Evolutionary conservation across 306 rosid genomes (phyloP).

Genomic region (Cucurbita argyrosperma): DNA sequence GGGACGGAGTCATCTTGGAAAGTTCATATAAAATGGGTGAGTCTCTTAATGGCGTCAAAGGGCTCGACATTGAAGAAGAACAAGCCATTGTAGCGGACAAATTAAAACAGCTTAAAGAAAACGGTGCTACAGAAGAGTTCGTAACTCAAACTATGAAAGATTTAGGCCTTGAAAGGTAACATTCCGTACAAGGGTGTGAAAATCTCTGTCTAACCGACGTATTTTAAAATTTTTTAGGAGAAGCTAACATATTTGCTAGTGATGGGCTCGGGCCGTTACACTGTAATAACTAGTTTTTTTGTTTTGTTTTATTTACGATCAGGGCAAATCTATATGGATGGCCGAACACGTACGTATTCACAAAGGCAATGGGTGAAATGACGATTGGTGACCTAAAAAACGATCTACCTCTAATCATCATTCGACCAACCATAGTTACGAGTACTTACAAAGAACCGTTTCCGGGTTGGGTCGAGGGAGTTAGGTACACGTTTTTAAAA

Average conservation of each 20-base stretch:
- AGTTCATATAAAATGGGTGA: conserved; percentile 39
- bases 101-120: conserved; percentile 20
- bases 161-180: conserved; percentile 43
- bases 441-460: conserved; percentile 75
- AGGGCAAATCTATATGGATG: conserved; percentile 71
- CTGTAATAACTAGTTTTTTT: not conserved
- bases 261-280: too few relatives aligned
- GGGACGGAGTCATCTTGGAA: conserved; percentile 46
- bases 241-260: too few relatives aligned
- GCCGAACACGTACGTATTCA: conserved; percentile 81
- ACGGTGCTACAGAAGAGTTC: conserved; percentile 25
- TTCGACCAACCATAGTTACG: conserved; percentile 63
- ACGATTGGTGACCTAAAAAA: conserved; percentile 27
- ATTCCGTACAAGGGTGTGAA: too few relatives aligned
- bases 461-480: conserved; percentile 75
- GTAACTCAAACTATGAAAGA: conserved; percentile 52
- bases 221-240: too few relatives aligned
- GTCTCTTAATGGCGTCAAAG: conserved; percentile 43
- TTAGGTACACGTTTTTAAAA: conserved; percentile 24
- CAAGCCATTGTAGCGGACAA: conserved; percentile 16
- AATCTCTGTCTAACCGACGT: too few relatives aligned
- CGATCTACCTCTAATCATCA: conserved; percentile 21
- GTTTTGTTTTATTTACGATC: not conserved
- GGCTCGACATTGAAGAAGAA: conserved; percentile 45
- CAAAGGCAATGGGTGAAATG: conserved; percentile 87